Evolutionary conservation across 768 basidiomycete species (phyloP).

Genomic region (Tephrocybe sp.): DNA sequence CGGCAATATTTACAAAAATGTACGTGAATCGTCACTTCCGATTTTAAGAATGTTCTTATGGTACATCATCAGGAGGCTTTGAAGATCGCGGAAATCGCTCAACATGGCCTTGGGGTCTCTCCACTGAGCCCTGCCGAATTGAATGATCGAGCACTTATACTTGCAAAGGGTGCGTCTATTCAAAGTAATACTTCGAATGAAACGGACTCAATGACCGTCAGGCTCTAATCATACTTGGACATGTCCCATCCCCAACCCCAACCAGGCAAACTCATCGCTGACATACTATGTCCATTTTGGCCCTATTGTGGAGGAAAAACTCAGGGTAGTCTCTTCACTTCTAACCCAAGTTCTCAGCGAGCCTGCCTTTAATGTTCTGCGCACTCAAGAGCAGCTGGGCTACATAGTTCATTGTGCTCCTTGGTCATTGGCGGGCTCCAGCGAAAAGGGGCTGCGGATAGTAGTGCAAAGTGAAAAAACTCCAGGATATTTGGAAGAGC

Average conservation of each 20-base stretch:
- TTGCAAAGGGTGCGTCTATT: constrained; percentile 58
- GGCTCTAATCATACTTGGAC: constrained; percentile 73
- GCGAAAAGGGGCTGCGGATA: constrained; percentile 75
- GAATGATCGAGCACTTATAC: constrained; percentile 56
- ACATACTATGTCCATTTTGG: constrained; percentile 88
- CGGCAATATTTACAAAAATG: constrained; percentile 86
- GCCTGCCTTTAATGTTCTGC: constrained; percentile 86
- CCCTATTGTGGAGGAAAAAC: constrained; percentile 55
- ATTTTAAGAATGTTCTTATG: not conserved
- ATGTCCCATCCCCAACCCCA: constrained; percentile 70
- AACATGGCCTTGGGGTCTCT: constrained; percentile 58
- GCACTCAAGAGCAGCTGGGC: constrained; percentile 94
- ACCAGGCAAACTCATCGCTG: constrained; percentile 84
- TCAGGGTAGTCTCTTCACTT: constrained; percentile 68
- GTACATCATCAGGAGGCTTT: constrained; percentile 64
- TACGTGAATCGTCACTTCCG: constrained; percentile 33
- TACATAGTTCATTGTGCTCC: constrained; percentile 76
- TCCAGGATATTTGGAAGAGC: constrained; percentile 78
- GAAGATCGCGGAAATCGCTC: constrained; percentile 67
- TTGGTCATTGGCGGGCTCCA: constrained; percentile 61
- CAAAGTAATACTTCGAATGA: not conserved
- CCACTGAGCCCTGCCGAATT: constrained; percentile 57
- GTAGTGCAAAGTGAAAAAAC: constrained; percentile 87
- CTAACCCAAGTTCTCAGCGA: constrained; percentile 87
- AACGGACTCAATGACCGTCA: constrained; percentile 26